Base-by-base conservation (phyloP, 768 basidiomycete species). In the Mycena vitilis region DNA sequence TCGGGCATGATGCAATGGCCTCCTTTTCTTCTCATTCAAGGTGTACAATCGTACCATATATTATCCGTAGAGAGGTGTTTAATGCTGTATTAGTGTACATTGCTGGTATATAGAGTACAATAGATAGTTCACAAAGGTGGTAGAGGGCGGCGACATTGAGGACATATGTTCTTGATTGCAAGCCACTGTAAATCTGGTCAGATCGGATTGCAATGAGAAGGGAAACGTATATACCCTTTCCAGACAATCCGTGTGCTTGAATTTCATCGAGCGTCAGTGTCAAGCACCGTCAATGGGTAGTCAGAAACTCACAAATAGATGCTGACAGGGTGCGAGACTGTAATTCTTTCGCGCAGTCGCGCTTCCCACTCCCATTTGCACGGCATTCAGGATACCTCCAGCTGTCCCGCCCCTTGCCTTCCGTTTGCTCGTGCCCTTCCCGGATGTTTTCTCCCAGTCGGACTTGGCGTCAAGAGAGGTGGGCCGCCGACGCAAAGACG, bases 81-180 rank as follows among this genome's bases (percentile, higher is more conserved):
- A 45, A 30, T 18, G 40, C 15, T 67, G 53, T 54, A 54, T 45
- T 66, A 68, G 13, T 62, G 13, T 62, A 68, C 65, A 68, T 51
- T 66, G 65, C 36, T 25, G 47, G 25, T 52, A 37, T 57, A 12
- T 66, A 60, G n/a, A 38, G 40, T 66, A 71, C 54, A 61, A 36
- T 65, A 20, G 52, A 56, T 63, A 23, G 20, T 42, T 83, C 81
- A 96, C 49, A 96, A 81, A 0, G 94, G 93, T 12, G 95, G 95
- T 54, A 96, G 77, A 20, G 91, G 90, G 67, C 95, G 82, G 68
- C 95, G 91, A 79, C 95, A 95, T 68, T 95, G 90, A n/a, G 95
- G 95, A 75, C 95, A 96, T 47, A 96, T 95, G 70, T 94, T 95
- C 92, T 93, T 92, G 75, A 93, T 90, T 58, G 89, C 88, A 69